Evolutionary conservation across 139 green algal species (phyloP).

Genomic region (Marvania coccoides): DNA sequence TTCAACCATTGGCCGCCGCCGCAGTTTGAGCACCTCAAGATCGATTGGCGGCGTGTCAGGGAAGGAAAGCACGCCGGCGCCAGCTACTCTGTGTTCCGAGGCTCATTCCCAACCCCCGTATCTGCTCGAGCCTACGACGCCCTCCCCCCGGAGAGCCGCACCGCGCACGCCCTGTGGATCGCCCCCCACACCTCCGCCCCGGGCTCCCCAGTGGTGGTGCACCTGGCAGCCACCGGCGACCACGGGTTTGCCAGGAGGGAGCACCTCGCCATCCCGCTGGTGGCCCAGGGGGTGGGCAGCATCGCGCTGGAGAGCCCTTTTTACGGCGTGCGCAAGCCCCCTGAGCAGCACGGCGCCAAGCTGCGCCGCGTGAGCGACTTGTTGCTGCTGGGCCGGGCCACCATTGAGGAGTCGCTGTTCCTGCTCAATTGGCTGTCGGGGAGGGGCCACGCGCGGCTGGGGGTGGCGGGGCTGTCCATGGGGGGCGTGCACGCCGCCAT

Average conservation of each 20-base stretch:
- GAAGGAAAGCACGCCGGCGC: constrained; percentile 20
- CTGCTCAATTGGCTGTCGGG: constrained; percentile 57
- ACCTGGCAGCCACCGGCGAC: constrained; percentile 78
- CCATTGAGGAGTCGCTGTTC: constrained; percentile 70
- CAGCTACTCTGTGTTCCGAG: constrained; percentile 47
- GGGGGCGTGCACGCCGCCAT: constrained; percentile 83
- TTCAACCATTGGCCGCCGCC: constrained; percentile 30
- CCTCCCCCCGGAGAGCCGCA: constrained; percentile 40
- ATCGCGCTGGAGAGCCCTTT: constrained; percentile 73
- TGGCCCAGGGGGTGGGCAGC: constrained; percentile 57
- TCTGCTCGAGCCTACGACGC: constrained; percentile 50
- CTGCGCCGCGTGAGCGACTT: constrained; percentile 75
- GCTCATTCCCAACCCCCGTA: constrained; percentile 51
- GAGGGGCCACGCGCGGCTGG: constrained; percentile 36
- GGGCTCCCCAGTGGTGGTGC: constrained; percentile 48
- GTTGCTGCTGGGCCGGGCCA: constrained; percentile 69
- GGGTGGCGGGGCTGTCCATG: constrained; percentile 76
- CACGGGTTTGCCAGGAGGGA: constrained; percentile 57
- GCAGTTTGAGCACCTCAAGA: constrained; percentile 19
- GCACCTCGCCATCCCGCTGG: constrained; percentile 46
- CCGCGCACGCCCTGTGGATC: background rate
- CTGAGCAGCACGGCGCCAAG: constrained; percentile 59
- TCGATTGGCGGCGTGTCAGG: constrained; percentile 1
- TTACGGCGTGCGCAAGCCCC: constrained; percentile 65
- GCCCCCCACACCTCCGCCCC: constrained; percentile 13